phyloP scores from a whole-genome alignment of 2,329 filamentous ascomycete species.

The Epichloe typhina region DNA sequence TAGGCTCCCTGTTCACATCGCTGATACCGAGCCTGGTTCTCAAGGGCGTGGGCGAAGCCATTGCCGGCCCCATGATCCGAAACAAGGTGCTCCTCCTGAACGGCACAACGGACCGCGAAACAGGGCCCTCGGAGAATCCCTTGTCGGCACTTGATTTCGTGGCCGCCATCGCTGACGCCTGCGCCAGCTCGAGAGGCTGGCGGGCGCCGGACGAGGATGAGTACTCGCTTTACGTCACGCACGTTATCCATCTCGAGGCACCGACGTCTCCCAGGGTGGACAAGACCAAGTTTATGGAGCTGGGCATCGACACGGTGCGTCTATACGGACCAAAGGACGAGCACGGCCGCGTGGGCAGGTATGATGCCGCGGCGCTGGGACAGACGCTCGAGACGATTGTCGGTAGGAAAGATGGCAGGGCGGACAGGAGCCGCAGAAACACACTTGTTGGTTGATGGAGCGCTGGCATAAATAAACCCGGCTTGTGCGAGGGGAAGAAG shows the following conservation, averaged over 20 bases:
- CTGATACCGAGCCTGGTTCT: constrained; percentile 74
- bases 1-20: constrained; percentile 87
- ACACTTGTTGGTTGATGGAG: constrained; percentile 23
- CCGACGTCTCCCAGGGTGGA: constrained; percentile 59
- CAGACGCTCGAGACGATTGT: constrained; percentile 69
- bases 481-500: neutral
- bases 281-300: constrained; percentile 41
- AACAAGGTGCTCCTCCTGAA: constrained; percentile 80
- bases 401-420: constrained; percentile 35
- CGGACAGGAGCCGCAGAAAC: constrained; percentile 30
- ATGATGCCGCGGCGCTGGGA: constrained; percentile 62
- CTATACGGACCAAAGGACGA: constrained; percentile 56
- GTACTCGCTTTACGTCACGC: constrained; percentile 62
- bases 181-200: constrained; percentile 50
- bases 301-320: constrained; percentile 67
- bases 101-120: constrained; percentile 73
- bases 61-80: constrained; percentile 29
- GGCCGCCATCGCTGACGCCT: constrained; percentile 62
- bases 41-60: constrained; percentile 53
- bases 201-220: constrained; percentile 26
- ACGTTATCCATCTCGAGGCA: constrained; percentile 68
- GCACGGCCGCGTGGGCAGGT: constrained; percentile 36
- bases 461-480: neutral
- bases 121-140: constrained; percentile 50
- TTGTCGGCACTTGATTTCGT: constrained; percentile 75